A percentile compares a stretch with the other conserved stretches of the same genome.
Evolutionary conservation across 1,284 basidiomycete genomes (phyloP).

Genomic region (Trametes versicolor): DNA sequence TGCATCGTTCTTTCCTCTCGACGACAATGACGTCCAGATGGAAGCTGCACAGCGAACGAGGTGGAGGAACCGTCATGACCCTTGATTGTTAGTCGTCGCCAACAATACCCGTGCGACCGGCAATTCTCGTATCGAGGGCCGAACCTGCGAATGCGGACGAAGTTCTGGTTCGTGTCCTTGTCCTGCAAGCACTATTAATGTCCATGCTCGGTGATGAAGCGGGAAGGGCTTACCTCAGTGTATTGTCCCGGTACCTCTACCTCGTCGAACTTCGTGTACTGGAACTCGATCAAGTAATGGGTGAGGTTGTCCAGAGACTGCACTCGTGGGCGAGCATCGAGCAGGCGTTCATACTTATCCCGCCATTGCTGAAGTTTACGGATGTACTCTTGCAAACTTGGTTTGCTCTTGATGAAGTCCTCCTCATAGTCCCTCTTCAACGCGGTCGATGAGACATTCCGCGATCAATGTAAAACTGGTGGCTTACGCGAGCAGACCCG

Average conservation of each 20-base stretch:
- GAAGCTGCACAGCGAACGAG: constrained; percentile 93
- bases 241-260: constrained; percentile 99
- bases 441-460: constrained; percentile 3
- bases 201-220: neutral
- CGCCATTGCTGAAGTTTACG: constrained; percentile 92
- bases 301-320: constrained; percentile 93
- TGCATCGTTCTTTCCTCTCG: constrained; percentile 96
- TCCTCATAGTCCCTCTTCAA: constrained; percentile 88
- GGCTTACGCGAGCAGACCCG: constrained; percentile 69
- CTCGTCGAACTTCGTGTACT: constrained; percentile 97
- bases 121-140: constrained; percentile 92
- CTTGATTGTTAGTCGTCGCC: constrained; percentile 91
- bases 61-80: constrained; percentile 93
- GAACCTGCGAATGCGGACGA: constrained; percentile 93
- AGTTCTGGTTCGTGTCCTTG: constrained; percentile 94
- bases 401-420: constrained; percentile 89
- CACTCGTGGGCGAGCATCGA: constrained; percentile 86
- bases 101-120: constrained; percentile 87
- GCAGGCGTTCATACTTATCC: constrained; percentile 87
- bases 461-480: neutral
- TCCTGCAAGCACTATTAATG: constrained; percentile 61
- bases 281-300: constrained; percentile 97
- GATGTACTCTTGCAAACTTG: constrained; percentile 90
- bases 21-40: constrained; percentile 87
- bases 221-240: constrained; percentile 73